Evolutionary conservation across 495 filamentous ascomycete genomes (phyloP).

Genomic region (Hypoxylon crocopeplum): DNA sequence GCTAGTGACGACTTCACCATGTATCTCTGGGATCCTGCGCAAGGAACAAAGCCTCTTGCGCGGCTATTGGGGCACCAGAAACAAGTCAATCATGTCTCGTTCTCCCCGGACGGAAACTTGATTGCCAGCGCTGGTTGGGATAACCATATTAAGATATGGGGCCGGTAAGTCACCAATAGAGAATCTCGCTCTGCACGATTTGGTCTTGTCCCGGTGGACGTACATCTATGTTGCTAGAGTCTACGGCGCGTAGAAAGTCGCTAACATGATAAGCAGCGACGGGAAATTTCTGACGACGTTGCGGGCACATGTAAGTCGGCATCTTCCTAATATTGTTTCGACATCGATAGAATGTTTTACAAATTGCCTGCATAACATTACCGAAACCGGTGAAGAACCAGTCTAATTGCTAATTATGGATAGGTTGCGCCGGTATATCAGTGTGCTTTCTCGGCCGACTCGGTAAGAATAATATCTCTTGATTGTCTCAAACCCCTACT

Average conservation of each 20-base stretch:
- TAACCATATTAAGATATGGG: slow-evolving; percentile 92
- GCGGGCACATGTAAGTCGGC: slow-evolving; percentile 72
- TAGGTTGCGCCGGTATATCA: slow-evolving; percentile 85
- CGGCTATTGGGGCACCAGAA: slow-evolving; percentile 93
- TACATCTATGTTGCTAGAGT: not conserved
- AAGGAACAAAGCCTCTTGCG: slow-evolving; percentile 81
- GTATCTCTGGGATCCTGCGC: slow-evolving; percentile 90
- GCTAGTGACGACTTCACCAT: slow-evolving; percentile 97
- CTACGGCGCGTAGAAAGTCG: not conserved
- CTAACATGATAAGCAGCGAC: slow-evolving; percentile 50
- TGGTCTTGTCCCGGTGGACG: not conserved
- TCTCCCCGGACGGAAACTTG: slow-evolving; percentile 84
- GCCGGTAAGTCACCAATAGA: slow-evolving; percentile 55
- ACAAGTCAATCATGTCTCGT: slow-evolving; percentile 92
- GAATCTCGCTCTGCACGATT: not conserved
- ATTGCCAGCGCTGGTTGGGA: slow-evolving; percentile 92
- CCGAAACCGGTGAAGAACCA: not conserved
- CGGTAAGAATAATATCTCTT: slow-evolving; percentile 41
- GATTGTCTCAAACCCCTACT: not conserved
- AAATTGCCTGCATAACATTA: not conserved
- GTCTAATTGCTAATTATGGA: slow-evolving; percentile 18
- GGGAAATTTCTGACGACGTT: slow-evolving; percentile 84
- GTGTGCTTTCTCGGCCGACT: slow-evolving; percentile 89
- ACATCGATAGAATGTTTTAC: not conserved
- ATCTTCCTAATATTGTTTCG: not conserved